phyloP scores from a whole-genome alignment of 208 protist genomes.

The Trypanosoma cruzi region DNA sequence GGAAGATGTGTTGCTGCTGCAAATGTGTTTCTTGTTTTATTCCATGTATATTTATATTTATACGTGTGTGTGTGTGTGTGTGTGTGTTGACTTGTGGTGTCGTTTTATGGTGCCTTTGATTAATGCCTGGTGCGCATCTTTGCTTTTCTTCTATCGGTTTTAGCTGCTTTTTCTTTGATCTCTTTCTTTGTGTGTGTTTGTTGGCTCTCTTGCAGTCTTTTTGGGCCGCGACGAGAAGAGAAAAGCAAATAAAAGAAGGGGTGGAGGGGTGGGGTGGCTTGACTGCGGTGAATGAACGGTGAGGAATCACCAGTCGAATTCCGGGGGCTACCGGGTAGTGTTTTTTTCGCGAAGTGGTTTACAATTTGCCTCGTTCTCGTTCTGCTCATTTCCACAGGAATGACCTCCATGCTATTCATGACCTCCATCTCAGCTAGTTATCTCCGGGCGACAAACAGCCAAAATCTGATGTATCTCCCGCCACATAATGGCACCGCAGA shows the following conservation, averaged over 20 bases:
- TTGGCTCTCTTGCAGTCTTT: too few species aligned
- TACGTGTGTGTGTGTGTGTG: constrained; percentile 12
- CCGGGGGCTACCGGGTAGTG: too few species aligned
- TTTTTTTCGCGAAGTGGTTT: too few species aligned
- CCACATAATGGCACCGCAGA: background rate
- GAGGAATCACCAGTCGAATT: too few species aligned
- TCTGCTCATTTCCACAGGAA: background rate
- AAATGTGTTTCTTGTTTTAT: constrained; percentile 7
- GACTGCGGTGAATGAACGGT: too few species aligned
- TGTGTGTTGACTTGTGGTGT: background rate
- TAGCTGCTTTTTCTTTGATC: background rate
- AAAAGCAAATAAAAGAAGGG: too few species aligned
- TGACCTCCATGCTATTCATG: background rate
- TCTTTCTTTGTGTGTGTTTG: background rate
- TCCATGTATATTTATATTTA: constrained; percentile 2
- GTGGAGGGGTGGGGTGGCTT: too few species aligned
- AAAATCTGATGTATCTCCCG: constrained; percentile 9
- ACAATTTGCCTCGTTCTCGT: constrained; percentile 10
- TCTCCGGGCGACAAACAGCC: background rate
- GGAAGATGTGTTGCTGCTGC: constrained; percentile 1
- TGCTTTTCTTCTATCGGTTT: background rate
- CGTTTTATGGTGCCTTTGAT: background rate
- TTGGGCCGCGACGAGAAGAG: too few species aligned
- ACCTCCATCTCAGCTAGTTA: constrained; percentile 2
- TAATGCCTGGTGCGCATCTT: background rate